phyloP scores from a whole-genome alignment of 2,329 filamentous ascomycete species.

The Chrysosporium queenslandicum region DNA sequence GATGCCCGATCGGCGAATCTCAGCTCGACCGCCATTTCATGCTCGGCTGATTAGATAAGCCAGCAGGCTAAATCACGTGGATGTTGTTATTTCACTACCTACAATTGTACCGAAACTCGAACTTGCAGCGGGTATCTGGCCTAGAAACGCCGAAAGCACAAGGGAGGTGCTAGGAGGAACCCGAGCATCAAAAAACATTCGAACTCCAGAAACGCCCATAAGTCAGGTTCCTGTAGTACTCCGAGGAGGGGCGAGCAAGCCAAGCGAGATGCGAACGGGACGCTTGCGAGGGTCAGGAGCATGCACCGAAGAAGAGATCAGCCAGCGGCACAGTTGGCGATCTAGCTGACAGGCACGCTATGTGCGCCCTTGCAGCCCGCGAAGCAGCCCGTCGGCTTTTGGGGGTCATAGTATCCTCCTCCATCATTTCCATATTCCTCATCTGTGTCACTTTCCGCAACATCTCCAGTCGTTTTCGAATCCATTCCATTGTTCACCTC shows the following conservation, averaged over 20 bases:
- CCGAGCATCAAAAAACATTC: no score
- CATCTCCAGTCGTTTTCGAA: conserved; percentile 34
- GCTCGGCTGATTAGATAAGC: no score
- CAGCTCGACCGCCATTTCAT: no score
- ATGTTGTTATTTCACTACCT: no score
- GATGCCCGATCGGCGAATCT: no score
- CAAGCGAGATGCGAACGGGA: neutral
- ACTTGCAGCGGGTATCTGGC: no score
- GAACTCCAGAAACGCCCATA: neutral
- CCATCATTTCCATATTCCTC: conserved; percentile 45
- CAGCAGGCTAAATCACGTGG: no score
- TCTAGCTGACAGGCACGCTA: conserved; percentile 11
- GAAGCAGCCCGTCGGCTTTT: conserved; percentile 43
- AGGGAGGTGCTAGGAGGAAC: no score
- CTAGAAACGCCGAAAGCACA: no score
- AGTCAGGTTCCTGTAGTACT: no score
- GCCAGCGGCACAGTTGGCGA: neutral
- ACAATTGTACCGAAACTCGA: no score
- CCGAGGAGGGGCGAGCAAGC: neutral
- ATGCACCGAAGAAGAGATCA: neutral
- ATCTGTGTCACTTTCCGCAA: conserved; percentile 62
- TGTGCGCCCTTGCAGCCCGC: conserved; percentile 27
- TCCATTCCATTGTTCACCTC: neutral
- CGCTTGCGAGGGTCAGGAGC: neutral
- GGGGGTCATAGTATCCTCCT: conserved; percentile 44